phyloP scores from a whole-genome alignment of 192 early-diverging fungal genomes.

The Phycomyces blakesleeanus region DNA sequence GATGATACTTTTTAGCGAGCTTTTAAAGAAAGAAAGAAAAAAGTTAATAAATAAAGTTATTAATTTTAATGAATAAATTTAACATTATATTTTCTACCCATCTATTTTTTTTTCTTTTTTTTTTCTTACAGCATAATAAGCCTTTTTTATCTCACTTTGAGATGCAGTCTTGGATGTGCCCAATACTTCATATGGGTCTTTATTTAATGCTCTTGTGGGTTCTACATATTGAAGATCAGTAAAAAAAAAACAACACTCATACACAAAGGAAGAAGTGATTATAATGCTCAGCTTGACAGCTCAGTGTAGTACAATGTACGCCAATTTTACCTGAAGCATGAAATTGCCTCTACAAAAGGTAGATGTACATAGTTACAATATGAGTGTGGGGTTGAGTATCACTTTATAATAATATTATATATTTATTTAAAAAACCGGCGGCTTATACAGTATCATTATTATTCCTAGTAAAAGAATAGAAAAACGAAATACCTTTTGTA shows the following conservation, averaged over 20 bases:
- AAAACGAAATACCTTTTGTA: too few relatives aligned
- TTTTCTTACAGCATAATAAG: constrained; percentile 87
- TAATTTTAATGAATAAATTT: too few relatives aligned
- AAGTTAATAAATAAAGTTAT: too few relatives aligned
- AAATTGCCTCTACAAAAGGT: constrained; percentile 17
- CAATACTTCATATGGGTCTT: constrained; percentile 84
- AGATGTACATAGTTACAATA: too few relatives aligned
- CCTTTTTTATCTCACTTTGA: constrained; percentile 90
- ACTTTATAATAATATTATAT: too few relatives aligned
- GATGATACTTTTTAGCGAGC: constrained; percentile 96
- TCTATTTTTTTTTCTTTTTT: too few relatives aligned
- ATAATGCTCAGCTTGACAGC: not conserved
- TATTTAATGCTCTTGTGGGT: constrained; percentile 36
- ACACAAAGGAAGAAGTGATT: constrained; percentile 1
- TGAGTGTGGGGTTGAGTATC: too few relatives aligned
- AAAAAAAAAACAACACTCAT: too few relatives aligned
- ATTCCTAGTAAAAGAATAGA: not conserved
- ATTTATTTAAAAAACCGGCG: too few relatives aligned
- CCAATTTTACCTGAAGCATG: constrained; percentile 30
- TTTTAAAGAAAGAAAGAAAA: constrained; percentile 30
- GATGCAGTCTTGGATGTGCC: constrained; percentile 79
- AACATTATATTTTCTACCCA: too few relatives aligned
- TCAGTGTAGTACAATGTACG: not conserved
- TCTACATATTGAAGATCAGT: not conserved
- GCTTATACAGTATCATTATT: too few relatives aligned